phyloP scores from a whole-genome alignment of 495 filamentous ascomycete genomes.

The Neurospora sp. region DNA sequence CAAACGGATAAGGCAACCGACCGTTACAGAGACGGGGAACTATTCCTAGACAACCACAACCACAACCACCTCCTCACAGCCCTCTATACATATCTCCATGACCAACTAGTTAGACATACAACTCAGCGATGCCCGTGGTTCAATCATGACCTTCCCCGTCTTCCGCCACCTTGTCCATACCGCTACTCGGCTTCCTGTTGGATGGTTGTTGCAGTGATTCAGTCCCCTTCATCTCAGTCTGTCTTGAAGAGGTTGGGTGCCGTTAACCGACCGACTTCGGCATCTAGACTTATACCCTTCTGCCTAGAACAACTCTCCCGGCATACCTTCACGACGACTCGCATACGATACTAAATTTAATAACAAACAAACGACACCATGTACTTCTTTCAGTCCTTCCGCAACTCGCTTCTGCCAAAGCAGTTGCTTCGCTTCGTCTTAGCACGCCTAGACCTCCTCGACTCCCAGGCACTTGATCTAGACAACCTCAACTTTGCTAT shows the following conservation, averaged over 20 bases:
- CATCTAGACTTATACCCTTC: not conserved
- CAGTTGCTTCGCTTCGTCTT: conserved; percentile 71
- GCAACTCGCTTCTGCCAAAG: conserved; percentile 62
- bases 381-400: conserved; percentile 51
- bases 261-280: not conserved
- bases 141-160: conserved; percentile 1
- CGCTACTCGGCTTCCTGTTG: not conserved
- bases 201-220: not conserved
- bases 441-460: conserved; percentile 68
- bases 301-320: not conserved
- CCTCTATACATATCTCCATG: not conserved
- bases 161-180: not conserved
- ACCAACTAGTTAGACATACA: not conserved
- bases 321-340: not conserved
- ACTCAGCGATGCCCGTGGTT: not conserved
- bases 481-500: conserved; percentile 69
- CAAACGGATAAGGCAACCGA: not conserved
- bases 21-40: not conserved
- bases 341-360: not conserved
- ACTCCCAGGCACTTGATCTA: conserved; percentile 67
- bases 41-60: not conserved
- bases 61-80: not conserved
- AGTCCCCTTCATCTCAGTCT: not conserved
- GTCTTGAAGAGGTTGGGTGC: not conserved
- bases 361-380: conserved; percentile 18